Evolutionary conservation across 2,329 filamentous ascomycete genomes (phyloP), one percentile per base, ranked within the genome.

Genomic region (Penicillium brevicompactum): DNA sequence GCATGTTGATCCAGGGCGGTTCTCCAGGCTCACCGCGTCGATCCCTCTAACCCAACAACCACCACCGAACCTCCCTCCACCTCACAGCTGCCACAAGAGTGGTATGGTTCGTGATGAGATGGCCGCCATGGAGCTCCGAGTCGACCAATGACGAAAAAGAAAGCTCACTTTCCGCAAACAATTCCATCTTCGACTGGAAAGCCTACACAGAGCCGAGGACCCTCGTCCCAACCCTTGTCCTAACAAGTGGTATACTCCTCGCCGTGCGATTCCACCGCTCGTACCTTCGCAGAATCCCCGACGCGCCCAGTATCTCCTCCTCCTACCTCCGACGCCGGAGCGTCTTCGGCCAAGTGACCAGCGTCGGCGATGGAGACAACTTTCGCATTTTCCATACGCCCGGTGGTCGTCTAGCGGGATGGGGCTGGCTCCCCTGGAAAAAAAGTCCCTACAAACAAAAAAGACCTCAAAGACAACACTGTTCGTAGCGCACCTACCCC

Each of bases 361-460:
- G 90, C 64, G 94, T 99, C 22, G 94, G 95, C 41, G 94, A 99
- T 80, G 95, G 92, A 4, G 94, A 99, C 74, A 93, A 93, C 70
- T 97, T 99, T 73, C 89, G 94, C 64, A 74, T 99, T 46, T 99
- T 89, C 72, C 94, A 99, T 73, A 97, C 92, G 0, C 94, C 94
- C 0, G 93, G 93, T n/a, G 94, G 94, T 10, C 83, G 87, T 62
- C 74, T 92, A 49, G 83, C 88, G 10, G 94, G 94, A 50, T 99
- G 94, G 94, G 92, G 89, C n/a, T 96, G 91, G 91, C 69, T 94
- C 60, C 87, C 84, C 5, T 80, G 84, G 71, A 81, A 91, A 67
- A 67, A 87, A 76, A 55, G 82, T 96, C 6, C 92, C 92, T 1
- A 81, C 77, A 11, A 84, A 82, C 54, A 88, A 83, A 69, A 84